Evolutionary conservation across 1,284 basidiomycete species (phyloP).

Genomic region (Kwoniella shivajii): DNA sequence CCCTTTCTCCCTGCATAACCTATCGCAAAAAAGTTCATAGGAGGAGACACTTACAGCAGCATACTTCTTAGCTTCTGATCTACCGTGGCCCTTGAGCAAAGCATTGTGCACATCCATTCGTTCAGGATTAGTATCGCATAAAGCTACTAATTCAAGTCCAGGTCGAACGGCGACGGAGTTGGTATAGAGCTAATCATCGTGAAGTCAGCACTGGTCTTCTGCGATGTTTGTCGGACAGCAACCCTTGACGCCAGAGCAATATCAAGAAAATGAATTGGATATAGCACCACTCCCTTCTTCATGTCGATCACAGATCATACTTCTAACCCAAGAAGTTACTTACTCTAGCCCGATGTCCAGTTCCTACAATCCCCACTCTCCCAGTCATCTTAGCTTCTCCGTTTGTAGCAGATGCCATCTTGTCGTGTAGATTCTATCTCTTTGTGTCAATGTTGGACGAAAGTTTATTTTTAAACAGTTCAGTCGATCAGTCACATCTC

Average conservation of each 20-base stretch:
- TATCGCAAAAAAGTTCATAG: neutral
- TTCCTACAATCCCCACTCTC: slow-evolving; percentile 46
- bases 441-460: neutral
- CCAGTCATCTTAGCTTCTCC: slow-evolving; percentile 33
- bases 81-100: slow-evolving; percentile 55
- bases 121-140: slow-evolving; percentile 60
- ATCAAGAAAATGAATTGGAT: too few species aligned
- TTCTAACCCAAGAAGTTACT: slow-evolving; percentile 10
- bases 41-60: slow-evolving; percentile 22
- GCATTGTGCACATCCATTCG: slow-evolving; percentile 60
- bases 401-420: neutral
- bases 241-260: too few species aligned
- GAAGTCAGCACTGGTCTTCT: too few species aligned
- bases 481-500: too few species aligned
- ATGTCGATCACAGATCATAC: neutral
- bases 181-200: slow-evolving; percentile 46
- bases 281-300: neutral
- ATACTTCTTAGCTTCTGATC: slow-evolving; percentile 39
- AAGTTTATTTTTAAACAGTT: too few species aligned
- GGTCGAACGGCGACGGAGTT: slow-evolving; percentile 35
- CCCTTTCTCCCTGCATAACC: neutral
- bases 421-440: neutral
- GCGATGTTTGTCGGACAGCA: too few species aligned
- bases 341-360: slow-evolving; percentile 46
- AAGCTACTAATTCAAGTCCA: slow-evolving; percentile 54